Evolutionary conservation across 306 rosid species (phyloP), one percentile per base, ranked within the genome.

Genomic region (Vicia sativa): DNA sequence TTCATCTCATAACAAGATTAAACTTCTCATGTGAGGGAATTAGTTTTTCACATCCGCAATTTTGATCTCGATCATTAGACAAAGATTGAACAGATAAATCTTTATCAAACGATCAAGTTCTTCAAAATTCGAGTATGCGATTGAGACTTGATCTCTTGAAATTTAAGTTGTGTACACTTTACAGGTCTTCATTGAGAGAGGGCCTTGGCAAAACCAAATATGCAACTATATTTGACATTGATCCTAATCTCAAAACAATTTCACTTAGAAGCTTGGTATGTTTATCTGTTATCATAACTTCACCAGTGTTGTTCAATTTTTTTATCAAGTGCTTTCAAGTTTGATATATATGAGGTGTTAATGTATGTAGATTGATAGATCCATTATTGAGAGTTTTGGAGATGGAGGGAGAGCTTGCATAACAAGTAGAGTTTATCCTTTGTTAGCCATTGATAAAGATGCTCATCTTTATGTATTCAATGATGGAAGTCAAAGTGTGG

Each of bases 221-320:
- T 71, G 93, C 87, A 43, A 71, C 87, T 7, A 83, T 85, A 44
- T 77, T 87, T 25, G 78, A 80, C 71, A 6, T 85, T 4, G 89
- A 87, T 55, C 74, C 76, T 4, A 57, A 21, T 19, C 61, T 13
- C 4, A 80, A 70, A 71, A 67, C 61, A 5, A 62, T 89, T 70
- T 83, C 93, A 63, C 81, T 89, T 4, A 83, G 93, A 83, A 87
- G 44, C 74, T 72, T 89, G 91, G 93, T 89, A 78, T 29, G 79
- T 74, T 0, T n/a, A 10, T 23, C 39, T 61, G 4, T 16, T 4
- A 7, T 11, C 38, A 34, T 34, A 1, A 0, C 9, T 31, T 14
- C 6, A 19, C 3, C 16, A 31, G 28, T 61, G 12, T 54, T 16
- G 11, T 50, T 31, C 11, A 16, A 16, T 2, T 5, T 52, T 28